A percentile compares a stretch with the other conserved stretches of the same genome.
Evolutionary conservation across 768 basidiomycete genomes (phyloP).

Genomic region (Sarcomyxa edulis): DNA sequence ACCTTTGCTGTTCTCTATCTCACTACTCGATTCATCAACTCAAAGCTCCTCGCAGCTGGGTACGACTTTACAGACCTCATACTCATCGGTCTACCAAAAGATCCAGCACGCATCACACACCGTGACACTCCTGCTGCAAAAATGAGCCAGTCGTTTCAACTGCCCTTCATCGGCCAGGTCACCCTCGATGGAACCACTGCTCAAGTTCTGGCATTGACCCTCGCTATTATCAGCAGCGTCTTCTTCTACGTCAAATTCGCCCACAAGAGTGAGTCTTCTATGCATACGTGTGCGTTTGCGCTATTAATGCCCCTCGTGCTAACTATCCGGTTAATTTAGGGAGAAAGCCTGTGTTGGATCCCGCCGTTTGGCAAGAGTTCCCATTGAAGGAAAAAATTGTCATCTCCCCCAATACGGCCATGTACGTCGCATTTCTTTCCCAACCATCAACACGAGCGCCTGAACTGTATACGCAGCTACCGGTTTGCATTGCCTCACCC

Average conservation of each 20-base stretch:
- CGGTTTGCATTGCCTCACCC: constrained; percentile 79
- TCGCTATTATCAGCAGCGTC: constrained; percentile 1
- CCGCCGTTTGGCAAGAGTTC: constrained; percentile 77
- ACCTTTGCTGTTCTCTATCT: neutral
- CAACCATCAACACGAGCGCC: constrained; percentile 1
- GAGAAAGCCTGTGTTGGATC: constrained; percentile 67
- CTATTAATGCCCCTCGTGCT: neutral
- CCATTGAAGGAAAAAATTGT: constrained; percentile 74
- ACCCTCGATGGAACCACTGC: constrained; percentile 44
- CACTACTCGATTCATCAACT: neutral
- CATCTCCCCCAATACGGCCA: constrained; percentile 93
- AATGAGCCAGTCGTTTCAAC: too few relatives aligned
- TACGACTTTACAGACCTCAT: too few relatives aligned
- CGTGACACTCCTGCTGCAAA: constrained; percentile 27
- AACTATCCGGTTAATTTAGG: constrained; percentile 30
- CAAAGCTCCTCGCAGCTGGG: neutral
- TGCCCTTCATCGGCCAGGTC: constrained; percentile 45
- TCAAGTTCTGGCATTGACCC: constrained; percentile 5
- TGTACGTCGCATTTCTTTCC: constrained; percentile 45
- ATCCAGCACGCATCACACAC: neutral
- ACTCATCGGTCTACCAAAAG: constrained; percentile 4
- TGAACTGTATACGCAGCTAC: constrained; percentile 50
- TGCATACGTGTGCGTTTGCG: constrained; percentile 7
- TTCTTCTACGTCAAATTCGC: constrained; percentile 1
- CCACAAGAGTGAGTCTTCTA: constrained; percentile 32